These are phyloP conservation scores for Eremomyces bilateralis DNA, from an alignment of 495 filamentous ascomycete genomes.

Conservation along the genomic window DNA sequence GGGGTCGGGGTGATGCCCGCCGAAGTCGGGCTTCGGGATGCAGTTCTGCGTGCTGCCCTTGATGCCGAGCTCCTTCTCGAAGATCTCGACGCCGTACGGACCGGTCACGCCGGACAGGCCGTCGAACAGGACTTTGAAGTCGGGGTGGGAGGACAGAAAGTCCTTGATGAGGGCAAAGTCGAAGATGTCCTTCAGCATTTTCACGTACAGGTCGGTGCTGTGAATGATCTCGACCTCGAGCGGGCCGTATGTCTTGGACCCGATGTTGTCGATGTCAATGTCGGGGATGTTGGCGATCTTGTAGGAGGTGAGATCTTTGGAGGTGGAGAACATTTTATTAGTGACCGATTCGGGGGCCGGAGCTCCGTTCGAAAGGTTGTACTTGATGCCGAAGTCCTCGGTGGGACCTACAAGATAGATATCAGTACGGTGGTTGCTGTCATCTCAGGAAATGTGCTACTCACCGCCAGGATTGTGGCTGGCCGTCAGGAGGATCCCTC, in stretches of 20 bases:
- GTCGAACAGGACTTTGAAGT: slow-evolving; percentile 96
- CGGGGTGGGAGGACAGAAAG: slow-evolving; percentile 63
- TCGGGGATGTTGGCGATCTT: slow-evolving; percentile 76
- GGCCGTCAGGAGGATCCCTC: slow-evolving; percentile 88
- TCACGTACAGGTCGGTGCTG: slow-evolving; percentile 73
- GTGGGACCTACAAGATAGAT: slow-evolving; percentile 40
- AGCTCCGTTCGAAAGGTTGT: slow-evolving; percentile 89
- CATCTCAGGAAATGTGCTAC: slow-evolving; percentile 13
- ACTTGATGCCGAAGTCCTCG: slow-evolving; percentile 97
- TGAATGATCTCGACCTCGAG: slow-evolving; percentile 92
- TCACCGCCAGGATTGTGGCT: slow-evolving; percentile 95
- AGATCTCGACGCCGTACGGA: slow-evolving; percentile 84
- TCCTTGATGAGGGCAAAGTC: slow-evolving; percentile 88
- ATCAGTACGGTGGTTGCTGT: not conserved
- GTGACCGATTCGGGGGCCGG: slow-evolving; percentile 89
- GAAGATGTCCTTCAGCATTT: slow-evolving; percentile 95
- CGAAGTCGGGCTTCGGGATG: slow-evolving; percentile 78
- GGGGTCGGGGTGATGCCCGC: slow-evolving; percentile 89
- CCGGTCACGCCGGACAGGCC: slow-evolving; percentile 88
- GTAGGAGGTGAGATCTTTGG: slow-evolving; percentile 75
- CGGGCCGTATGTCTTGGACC: slow-evolving; percentile 57
- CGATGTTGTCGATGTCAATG: slow-evolving; percentile 63
- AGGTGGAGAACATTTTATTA: slow-evolving; percentile 86
- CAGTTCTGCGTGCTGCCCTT: slow-evolving; percentile 79
- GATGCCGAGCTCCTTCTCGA: slow-evolving; percentile 78